Percentiles rank a stretch among this genome's conserved stretches.
Evolutionary conservation across 768 basidiomycete genomes (phyloP).

Genomic region (Mycena amicta): DNA sequence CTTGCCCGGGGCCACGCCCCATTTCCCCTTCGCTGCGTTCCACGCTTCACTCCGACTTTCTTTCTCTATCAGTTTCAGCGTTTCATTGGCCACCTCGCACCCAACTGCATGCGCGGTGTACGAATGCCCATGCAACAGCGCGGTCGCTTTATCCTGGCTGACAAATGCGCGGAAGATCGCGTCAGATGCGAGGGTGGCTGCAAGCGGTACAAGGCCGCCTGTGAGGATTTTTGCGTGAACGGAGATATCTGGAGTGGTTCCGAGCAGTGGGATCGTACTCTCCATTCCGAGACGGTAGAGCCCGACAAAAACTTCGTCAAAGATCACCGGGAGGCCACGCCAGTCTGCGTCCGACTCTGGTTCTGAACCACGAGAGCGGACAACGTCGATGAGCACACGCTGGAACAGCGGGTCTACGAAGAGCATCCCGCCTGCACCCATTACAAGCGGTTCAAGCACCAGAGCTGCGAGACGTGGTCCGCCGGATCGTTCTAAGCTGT

Average conservation of each 20-base stretch:
- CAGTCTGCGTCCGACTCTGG: conserved; percentile 37
- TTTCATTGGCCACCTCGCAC: conserved; percentile 86
- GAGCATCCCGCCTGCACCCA: conserved; percentile 97
- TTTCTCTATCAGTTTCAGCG: conserved; percentile 67
- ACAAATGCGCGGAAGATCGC: conserved; percentile 81
- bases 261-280: conserved; percentile 66
- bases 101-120: conserved; percentile 95
- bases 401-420: conserved; percentile 98
- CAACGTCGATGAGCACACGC: conserved; percentile 79
- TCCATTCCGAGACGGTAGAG: conserved; percentile 83
- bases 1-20: conserved; percentile 40
- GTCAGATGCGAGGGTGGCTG: conserved; percentile 80
- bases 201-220: conserved; percentile 87
- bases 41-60: conserved; percentile 55
- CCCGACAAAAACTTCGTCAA: conserved; percentile 95
- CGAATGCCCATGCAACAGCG: conserved; percentile 91
- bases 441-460: conserved; percentile 87
- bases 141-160: conserved; percentile 75
- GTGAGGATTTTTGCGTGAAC: conserved; percentile 94
- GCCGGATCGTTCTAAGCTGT: conserved; percentile 43
- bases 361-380: conserved; percentile 51
- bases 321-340: conserved; percentile 85
- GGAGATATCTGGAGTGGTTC: conserved; percentile 81
- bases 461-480: conserved; percentile 65
- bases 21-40: conserved; percentile 58